Base-by-base conservation (phyloP, 2,329 filamentous ascomycete species). In the Grosmannia clavigera region DNA sequence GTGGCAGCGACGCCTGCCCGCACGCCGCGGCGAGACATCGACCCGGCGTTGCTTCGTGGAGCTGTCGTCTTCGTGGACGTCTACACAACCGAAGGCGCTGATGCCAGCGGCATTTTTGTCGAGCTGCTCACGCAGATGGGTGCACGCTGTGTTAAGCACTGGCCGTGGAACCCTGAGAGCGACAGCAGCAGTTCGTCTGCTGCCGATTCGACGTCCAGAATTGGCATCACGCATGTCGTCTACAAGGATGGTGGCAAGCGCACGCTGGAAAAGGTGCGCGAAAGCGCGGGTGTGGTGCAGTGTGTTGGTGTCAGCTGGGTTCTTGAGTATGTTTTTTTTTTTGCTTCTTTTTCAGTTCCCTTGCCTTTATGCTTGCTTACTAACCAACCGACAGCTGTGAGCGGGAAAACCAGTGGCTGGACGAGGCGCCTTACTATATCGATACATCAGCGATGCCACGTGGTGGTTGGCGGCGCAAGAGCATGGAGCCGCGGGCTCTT, bases 271-370 rank as follows among this genome's bases (percentile, higher is more conserved):
- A 95, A 91, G 72, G 86, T 92, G 7, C 79, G 84, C 61, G 81
- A 86, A 66, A 85, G 82, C 48, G 79, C 81, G 16, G 89, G 89
- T 6, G 77, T 88, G 35, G 88, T 96, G 46, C 85, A 89, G 66
- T 95, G 90, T 72, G 90, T 96, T 60, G 90, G 90, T 57, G 87
- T 95, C 55, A 85, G 85, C 65, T 96, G 90, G 90, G 87, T 94
- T 59, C 79, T 95, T 64, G 90, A 95, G 86, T 90, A 81, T 81
- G 86, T 82, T 61, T 53, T 31, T 31, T 31, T 31, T 31, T 31
- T 7, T 35, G 6, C 2, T 35, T 35, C 10, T 35, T 9, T 35
- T 35, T 35, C 10, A 9, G 2, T 35, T 35, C 33, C 33, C 9
- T 35, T 35, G 33, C 7, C 29, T 31, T 31, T 31, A 4, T 31